Base-by-base conservation (phyloP, 768 basidiomycete genomes). In the Plicaturopsis crispa region DNA sequence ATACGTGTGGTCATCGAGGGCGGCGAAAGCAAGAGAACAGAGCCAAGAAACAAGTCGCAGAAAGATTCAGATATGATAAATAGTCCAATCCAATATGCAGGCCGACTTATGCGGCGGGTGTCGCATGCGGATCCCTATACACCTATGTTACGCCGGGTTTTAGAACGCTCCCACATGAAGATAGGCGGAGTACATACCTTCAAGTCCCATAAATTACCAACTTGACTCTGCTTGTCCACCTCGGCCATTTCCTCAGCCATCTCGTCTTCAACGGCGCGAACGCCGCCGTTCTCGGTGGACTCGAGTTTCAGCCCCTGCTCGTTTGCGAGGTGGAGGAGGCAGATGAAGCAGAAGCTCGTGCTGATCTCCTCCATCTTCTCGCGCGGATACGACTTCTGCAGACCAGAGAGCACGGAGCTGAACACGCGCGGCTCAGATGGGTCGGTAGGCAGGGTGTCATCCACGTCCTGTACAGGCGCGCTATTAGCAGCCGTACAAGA, bases 261-360 rank as follows among this genome's bases (percentile, higher is more conserved):
- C 44, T 70, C 57, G 42, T 61, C 54, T 42, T 58, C 52, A 41
- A 59, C 46, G 4, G 45, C 26, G 5, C 10, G 13, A 10, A 13
- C 60, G 59, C 10, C 40, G 60, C 66, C 57, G 43, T 64, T 46
- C 22, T 64, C 48, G 11, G 65, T 51, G 33, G 76, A 57, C 56
- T 75, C 84, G 24, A 99, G 73, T 54, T 84, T 85, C 35, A 98
- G 69, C 2, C 94, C 96, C 51, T 90, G 86, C 62, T 98, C 96
- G 55, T 99, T 98, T 13, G 94, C 94, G 31, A 98, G 63, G 65
- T 98, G 96, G 13, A 99, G 66, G 18, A 98, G 66, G 53, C 96
- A 98, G 57, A 98, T 99, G 67, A 98, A 99, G 58, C 94, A 98
- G 78, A 94, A 98, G 47, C 90, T 94, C 12, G 96, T 98, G 57